Base-by-base conservation (phyloP, 345 rosid species). In the Cardamine resedifolia region DNA sequence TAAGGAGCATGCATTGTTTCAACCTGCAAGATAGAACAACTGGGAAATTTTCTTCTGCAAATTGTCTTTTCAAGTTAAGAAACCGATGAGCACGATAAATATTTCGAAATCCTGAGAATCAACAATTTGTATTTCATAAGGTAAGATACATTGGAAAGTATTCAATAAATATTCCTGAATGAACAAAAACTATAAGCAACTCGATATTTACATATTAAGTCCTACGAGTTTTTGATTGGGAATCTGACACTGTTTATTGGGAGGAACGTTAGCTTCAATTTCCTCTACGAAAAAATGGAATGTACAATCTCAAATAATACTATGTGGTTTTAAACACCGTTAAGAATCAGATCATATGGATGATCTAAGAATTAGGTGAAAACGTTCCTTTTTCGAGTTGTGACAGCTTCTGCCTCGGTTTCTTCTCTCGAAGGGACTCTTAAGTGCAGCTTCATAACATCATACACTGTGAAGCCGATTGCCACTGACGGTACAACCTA, bases 401-500 rank as follows among this genome's bases (percentile, higher is more conserved):
- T 83, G 19, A 80, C 62, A 43, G 52, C 83, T 73, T 82, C 87
- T 70, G 85, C 77, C 68, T 58, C 85, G 2, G 74, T 77, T 70
- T 86, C 91, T 23, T 94, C 95, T 58, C 90, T 83, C 9, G 97
- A 79, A 26, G 98, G 98, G 59, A 94, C 98, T 81, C 84, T 80
- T 55, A 93, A 80, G 74, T 70, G 77, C 60, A 85, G 76, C 83
- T 93, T 93, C 96, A 93, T 83, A 20, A 88, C 38, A 77, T 94
- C 98, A 62, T 94, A 94, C 6, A 91, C 89, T 16, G 98, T 94
- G 80, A 94, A 94, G 26, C 98, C 98, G 2, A 89, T 94, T 33
- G 97, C 97, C 64, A 91, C 96, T 0, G 97, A 94, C 3, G 98
- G 96, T 44, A 89, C 96, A 77, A 90, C 96, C 97, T 90, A 81